phyloP scores from a whole-genome alignment of 2,329 filamentous ascomycete species.

The Pestalotiopsis sp. region DNA sequence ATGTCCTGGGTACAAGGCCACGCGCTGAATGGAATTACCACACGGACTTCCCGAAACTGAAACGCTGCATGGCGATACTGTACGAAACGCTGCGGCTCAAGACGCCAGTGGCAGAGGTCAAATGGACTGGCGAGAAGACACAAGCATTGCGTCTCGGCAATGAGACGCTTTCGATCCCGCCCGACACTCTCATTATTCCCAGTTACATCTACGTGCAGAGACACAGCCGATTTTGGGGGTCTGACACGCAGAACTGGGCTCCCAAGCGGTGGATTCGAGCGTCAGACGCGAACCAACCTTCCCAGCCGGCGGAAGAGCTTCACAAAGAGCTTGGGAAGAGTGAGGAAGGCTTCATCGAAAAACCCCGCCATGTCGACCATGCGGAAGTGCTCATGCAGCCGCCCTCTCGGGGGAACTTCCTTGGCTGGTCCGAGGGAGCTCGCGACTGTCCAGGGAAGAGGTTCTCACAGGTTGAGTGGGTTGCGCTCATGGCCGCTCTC shows the following conservation, averaged over 20 bases:
- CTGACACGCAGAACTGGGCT: slow-evolving; percentile 24
- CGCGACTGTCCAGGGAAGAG: slow-evolving; percentile 33
- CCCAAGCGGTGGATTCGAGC: slow-evolving; percentile 28
- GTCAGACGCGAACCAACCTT: not conserved
- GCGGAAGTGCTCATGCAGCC: not conserved
- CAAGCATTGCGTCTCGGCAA: slow-evolving; percentile 21
- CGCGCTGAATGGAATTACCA: slow-evolving; percentile 29
- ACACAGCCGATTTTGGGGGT: slow-evolving; percentile 30
- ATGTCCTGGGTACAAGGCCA: too few relatives aligned
- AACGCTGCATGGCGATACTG: slow-evolving; percentile 42
- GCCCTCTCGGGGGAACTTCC: slow-evolving; percentile 21
- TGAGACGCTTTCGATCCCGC: slow-evolving; percentile 23
- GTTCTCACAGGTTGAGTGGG: slow-evolving; percentile 37
- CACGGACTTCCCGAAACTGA: slow-evolving; percentile 41
- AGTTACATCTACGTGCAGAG: slow-evolving; percentile 26
- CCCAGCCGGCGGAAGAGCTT: too few relatives aligned
- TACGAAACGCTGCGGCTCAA: slow-evolving; percentile 47
- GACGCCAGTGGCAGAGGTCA: slow-evolving; percentile 31
- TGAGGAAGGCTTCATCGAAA: too few relatives aligned
- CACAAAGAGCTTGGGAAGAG: too few relatives aligned
- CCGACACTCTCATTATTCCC: slow-evolving; percentile 23
- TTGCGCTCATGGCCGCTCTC: slow-evolving; percentile 29
- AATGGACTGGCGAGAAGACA: slow-evolving; percentile 25
- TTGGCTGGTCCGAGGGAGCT: slow-evolving; percentile 33
- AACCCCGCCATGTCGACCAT: too few relatives aligned